Evolutionary conservation across 345 rosid genomes (phyloP).

Genomic region (Pseudoturritis turrita): DNA sequence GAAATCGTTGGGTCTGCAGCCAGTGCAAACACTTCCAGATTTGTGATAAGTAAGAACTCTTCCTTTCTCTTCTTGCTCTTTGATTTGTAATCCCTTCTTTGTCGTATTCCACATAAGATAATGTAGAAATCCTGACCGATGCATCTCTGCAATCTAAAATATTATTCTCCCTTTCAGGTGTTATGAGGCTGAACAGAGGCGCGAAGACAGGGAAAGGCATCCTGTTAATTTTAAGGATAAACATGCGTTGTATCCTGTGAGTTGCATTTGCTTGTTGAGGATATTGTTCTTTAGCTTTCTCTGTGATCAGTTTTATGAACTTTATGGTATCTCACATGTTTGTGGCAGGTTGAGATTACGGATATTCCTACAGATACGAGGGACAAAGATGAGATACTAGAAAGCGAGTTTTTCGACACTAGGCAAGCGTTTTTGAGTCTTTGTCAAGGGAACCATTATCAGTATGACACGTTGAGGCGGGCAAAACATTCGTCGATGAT

Average conservation of each 20-base stretch:
- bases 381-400: constrained; percentile 97
- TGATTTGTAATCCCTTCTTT: neutral
- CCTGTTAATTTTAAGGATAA: constrained; percentile 78
- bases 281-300: constrained; percentile 6
- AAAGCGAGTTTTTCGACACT: constrained; percentile 98
- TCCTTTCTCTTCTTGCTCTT: constrained; percentile 10
- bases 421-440: constrained; percentile 99
- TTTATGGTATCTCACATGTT: constrained; percentile 5
- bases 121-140: neutral
- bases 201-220: constrained; percentile 93
- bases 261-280: constrained; percentile 30
- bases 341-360: constrained; percentile 61
- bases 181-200: constrained; percentile 78
- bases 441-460: constrained; percentile 99
- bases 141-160: constrained; percentile 12
- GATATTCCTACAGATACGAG: constrained; percentile 79
- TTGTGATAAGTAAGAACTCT: constrained; percentile 77
- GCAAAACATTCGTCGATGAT: constrained; percentile 99
- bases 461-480: constrained; percentile 94
- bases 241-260: constrained; percentile 73
- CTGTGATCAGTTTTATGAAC: neutral
- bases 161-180: constrained; percentile 49
- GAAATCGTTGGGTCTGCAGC: constrained; percentile 87
- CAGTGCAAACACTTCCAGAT: constrained; percentile 95
- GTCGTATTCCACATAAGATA: neutral